Percentiles rank a stretch among this genome's conserved stretches.
Conservation (phyloP, 2,329 filamentous ascomycete genomes). For the Ceratocystis variospora region DNA sequence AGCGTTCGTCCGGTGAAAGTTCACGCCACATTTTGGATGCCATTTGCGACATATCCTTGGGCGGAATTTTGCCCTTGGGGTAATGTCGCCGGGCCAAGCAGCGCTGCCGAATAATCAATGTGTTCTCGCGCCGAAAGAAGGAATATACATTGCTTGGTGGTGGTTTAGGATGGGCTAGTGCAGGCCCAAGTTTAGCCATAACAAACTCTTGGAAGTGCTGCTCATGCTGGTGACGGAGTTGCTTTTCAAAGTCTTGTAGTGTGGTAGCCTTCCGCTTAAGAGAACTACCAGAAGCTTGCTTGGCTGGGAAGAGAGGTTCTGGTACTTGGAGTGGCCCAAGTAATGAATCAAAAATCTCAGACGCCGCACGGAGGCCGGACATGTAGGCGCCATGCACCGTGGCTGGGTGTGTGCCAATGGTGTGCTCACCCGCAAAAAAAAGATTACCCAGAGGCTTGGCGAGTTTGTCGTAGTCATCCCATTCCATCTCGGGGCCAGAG, state of each 20-base stretch:
- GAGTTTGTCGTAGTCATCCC: conserved; percentile 88
- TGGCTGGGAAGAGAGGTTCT: conserved; percentile 57
- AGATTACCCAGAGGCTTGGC: conserved; percentile 71
- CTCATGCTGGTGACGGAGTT: conserved; percentile 44
- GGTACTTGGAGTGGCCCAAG: conserved; percentile 70
- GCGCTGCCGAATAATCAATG: conserved; percentile 44
- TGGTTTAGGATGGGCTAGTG: conserved; percentile 58
- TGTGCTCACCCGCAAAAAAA: conserved; percentile 93
- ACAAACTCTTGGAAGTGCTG: conserved; percentile 39
- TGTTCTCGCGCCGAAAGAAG: conserved; percentile 69
- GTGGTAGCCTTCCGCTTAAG: conserved; percentile 41
- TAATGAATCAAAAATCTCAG: conserved; percentile 68
- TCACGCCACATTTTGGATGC: conserved; percentile 83
- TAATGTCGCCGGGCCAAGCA: conserved; percentile 38
- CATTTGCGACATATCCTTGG: conserved; percentile 31
- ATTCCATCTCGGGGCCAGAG: conserved; percentile 65
- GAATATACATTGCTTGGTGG: conserved; percentile 74
- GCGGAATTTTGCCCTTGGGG: conserved; percentile 11
- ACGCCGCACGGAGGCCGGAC: conserved; percentile 77
- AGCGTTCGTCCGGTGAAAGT: conserved; percentile 65
- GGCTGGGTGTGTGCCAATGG: conserved; percentile 86
- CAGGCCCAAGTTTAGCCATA: conserved; percentile 51
- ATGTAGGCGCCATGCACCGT: conserved; percentile 95
- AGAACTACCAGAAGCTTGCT: conserved; percentile 33
- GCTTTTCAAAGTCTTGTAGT: conserved; percentile 23